Base-by-base conservation (phyloP, 75 land plant genomes). In the Sequoiadendron giganteum region DNA sequence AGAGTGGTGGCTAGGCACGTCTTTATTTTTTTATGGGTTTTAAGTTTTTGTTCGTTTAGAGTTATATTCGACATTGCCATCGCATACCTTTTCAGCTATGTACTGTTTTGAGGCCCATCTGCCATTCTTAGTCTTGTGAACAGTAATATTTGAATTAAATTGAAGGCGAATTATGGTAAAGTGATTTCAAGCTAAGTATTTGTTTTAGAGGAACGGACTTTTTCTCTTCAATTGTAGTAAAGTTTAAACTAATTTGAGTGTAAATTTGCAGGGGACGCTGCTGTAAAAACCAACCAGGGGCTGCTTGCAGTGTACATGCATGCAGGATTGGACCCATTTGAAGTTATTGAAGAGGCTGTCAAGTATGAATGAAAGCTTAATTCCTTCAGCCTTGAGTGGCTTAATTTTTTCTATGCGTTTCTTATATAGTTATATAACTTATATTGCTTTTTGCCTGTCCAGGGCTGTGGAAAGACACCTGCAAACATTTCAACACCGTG, bases 341-440 rank as follows among this genome's bases (percentile, higher is more conserved):
- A 95, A 89, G 98, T 95, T 86, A 91, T 96, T 88, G 90, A n/a
- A 81, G 94, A 95, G 68, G 98, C 98, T 43, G 94, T 96, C 75
- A 88, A 87, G 94, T 92, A 89, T 45, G 88, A 34, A 36, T 34
- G 6, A 8, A 84, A 80, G 21, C 38, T 38, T 54, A 14, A 15
- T 43, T 42, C 3, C 19, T 75, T 77, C 38, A 32, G 14, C 16
- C 14, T 34, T 75, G 15, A 32, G 38, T 75, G 77, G 38, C 38
- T 10, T 11, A 13, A 28, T n/a, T 45, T 45, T 47, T 25, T 5
- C 15, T 52, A 40, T 11, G 11, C 4, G 70, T 82, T 45, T 45
- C 30, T 81, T 8, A 43, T 82, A 10, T n/a, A n/a, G n/a, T n/a
- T n/a, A n/a, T n/a, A n/a, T n/a, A 88, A 56, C 19, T 55, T 83